Evolutionary conservation across 208 protist genomes (phyloP), one percentile per base, ranked within the genome.

Genomic region (Angomonas desouzai): DNA sequence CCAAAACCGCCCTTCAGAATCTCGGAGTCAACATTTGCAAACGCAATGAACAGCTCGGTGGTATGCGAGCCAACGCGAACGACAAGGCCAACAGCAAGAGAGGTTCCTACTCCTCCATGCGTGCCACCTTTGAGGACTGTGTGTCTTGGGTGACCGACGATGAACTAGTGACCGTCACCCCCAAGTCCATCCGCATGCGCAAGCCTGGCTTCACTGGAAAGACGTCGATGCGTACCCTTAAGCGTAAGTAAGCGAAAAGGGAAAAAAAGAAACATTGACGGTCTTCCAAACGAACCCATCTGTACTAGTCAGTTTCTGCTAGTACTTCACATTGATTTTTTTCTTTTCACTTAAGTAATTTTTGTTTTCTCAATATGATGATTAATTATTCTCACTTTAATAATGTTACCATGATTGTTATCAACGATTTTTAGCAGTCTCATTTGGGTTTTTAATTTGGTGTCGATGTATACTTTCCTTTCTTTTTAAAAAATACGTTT

Each of bases 121-220:
- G 74, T 47, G 79, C 68, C 56, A 91, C 56, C 16, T 93, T 96
- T 62, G 91, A 96, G 68, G 91, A 96, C 59, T 93, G 86, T 48
- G 74, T 92, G 0, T 74, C 91, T 16, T 96, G 91, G 89, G 88
- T 94, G 22, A 85, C 83, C 9, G 85, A 91, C 55, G 87, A 94
- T 36, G 91, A 96, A 65, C 73, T 96, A 23, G 89, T 96, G 7
- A 96, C 91, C 20, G 91, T 96, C 23, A 96, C 91, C 22, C 91
- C 91, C 51, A 91, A 94, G 69, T 94, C 88, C 30, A 92, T 96
- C 43, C 85, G 91, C 22, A 94, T 96, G 79, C 87, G 91, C 0
- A 90, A 92, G 64, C 91, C 88, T 0, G 83, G 85, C 22, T 96
- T 96, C 65, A 93, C 83, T 57, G 91, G 91, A 0, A 94, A 93